These are phyloP conservation scores for Eimeria tenella DNA, from an alignment of 169 alveolate species.

Conservation along the genomic window DNA sequence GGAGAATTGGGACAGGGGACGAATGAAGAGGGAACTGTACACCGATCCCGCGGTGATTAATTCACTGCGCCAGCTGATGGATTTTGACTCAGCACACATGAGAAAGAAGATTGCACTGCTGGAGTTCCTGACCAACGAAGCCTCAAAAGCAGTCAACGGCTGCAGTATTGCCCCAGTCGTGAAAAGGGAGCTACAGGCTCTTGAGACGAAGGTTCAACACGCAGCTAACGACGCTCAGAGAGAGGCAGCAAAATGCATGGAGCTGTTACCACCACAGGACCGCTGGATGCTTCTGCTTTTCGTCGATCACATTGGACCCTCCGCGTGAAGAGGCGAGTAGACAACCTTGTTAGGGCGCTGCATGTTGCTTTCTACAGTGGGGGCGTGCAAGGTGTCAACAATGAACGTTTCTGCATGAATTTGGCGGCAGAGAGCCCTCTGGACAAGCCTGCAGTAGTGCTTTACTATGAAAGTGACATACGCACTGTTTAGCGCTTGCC, in stretches of 20 bases:
- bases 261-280: slow-evolving; percentile 4
- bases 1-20: background rate
- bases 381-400: too few species aligned
- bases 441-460: too few species aligned
- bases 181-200: background rate
- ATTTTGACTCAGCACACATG: background rate
- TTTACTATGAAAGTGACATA: too few species aligned
- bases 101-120: background rate
- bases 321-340: too few species aligned
- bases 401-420: too few species aligned
- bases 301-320: background rate
- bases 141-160: background rate
- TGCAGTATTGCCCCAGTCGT: background rate
- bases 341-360: too few species aligned
- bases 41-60: background rate
- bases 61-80: background rate
- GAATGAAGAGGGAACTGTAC: slow-evolving; percentile 26
- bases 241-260: slow-evolving; percentile 17
- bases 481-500: too few species aligned
- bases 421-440: too few species aligned
- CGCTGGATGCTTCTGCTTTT: slow-evolving; percentile 59
- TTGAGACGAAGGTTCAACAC: background rate
- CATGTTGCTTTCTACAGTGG: too few species aligned
- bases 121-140: background rate
- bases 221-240: background rate